Evolutionary conservation across 1,284 basidiomycete genomes (phyloP).

Genomic region (Ganoderma sinense): DNA sequence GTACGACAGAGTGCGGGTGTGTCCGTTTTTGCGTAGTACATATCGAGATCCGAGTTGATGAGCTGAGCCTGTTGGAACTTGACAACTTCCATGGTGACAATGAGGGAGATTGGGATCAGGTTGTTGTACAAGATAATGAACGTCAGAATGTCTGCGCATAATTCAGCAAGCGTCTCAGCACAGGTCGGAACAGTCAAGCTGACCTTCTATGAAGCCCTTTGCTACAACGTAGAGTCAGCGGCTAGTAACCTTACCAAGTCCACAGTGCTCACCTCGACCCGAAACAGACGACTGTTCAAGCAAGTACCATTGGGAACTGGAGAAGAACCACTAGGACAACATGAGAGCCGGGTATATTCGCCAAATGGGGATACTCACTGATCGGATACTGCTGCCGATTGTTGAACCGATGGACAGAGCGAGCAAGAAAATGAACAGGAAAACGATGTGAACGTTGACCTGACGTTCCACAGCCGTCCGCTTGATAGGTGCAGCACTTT

Average conservation of each 20-base stretch:
- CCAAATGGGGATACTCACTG: conserved; percentile 43
- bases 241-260: background rate
- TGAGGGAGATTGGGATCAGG: conserved; percentile 98
- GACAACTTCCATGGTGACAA: conserved; percentile 99
- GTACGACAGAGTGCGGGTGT: conserved; percentile 97
- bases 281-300: conserved; percentile 61
- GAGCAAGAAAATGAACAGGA: conserved; percentile 90
- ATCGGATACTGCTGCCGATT: conserved; percentile 89
- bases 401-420: conserved; percentile 92
- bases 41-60: conserved; percentile 96
- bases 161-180: conserved; percentile 10
- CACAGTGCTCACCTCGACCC: conserved; percentile 57
- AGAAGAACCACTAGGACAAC: conserved; percentile 77
- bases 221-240: conserved; percentile 50
- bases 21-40: conserved; percentile 95
- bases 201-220: conserved; percentile 82
- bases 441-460: conserved; percentile 98
- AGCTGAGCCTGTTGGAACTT: conserved; percentile 97
- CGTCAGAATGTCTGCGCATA: conserved; percentile 84
- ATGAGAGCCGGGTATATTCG: background rate
- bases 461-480: conserved; percentile 95
- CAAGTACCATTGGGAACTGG: conserved; percentile 87
- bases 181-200: background rate
- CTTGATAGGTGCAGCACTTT: conserved; percentile 93
- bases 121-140: conserved; percentile 99